phyloP scores from a whole-genome alignment of 768 basidiomycete genomes.

The Auriscalpium microsporum region DNA sequence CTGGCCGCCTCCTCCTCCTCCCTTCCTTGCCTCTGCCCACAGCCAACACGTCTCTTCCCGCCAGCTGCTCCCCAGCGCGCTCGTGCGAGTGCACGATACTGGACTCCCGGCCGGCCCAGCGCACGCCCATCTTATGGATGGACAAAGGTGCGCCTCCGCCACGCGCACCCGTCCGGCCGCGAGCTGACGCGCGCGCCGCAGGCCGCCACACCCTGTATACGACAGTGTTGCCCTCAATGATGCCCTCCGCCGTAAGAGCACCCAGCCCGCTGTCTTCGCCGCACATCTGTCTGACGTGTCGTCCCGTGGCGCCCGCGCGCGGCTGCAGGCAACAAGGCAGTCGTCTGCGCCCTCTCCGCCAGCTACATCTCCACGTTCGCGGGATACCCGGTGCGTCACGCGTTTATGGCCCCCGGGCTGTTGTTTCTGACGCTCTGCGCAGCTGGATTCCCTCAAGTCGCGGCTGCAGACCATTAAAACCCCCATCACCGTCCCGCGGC shows the following conservation, averaged over 20 bases:
- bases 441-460: conserved; percentile 94
- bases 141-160: conserved; percentile 14
- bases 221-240: conserved; percentile 15
- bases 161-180: neutral
- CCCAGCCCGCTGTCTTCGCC: neutral
- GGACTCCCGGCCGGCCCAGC: conserved; percentile 61
- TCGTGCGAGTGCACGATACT: conserved; percentile 68
- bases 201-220: conserved; percentile 11
- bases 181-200: neutral
- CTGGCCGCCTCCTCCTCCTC: too few species aligned
- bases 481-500: conserved; percentile 61
- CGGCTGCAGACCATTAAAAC: conserved; percentile 80
- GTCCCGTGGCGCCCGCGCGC: neutral
- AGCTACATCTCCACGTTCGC: conserved; percentile 90
- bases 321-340: conserved; percentile 67
- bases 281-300: conserved; percentile 7
- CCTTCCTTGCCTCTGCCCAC: too few species aligned
- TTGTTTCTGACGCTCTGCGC: conserved; percentile 3
- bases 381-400: conserved; percentile 64
- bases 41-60: too few species aligned
- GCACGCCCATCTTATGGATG: conserved; percentile 37
- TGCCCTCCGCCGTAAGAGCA: conserved; percentile 10
- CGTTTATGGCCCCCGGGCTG: neutral
- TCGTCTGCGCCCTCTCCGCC: conserved; percentile 84
- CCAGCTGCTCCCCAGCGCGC: conserved; percentile 2